Evolutionary conservation across 1,284 basidiomycete genomes (phyloP).

Genomic region (Cyathus olla): DNA sequence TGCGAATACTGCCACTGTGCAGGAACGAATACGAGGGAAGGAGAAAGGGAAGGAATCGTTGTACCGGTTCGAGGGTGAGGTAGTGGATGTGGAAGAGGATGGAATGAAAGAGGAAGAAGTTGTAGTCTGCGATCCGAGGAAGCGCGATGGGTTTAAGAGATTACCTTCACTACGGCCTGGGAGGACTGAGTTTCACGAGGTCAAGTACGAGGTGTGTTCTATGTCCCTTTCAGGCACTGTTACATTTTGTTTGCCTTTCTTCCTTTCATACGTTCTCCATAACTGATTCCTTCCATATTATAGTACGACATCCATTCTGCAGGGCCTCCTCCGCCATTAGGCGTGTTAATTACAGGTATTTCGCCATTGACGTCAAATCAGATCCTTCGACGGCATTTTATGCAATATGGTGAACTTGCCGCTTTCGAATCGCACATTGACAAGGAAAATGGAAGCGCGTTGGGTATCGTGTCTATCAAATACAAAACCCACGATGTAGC

Average conservation of each 20-base stretch:
- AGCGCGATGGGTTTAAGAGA: slow-evolving; percentile 50
- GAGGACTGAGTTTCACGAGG: slow-evolving; percentile 58
- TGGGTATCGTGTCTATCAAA: slow-evolving; percentile 87
- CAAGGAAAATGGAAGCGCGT: slow-evolving; percentile 80
- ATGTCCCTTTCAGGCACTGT: slow-evolving; percentile 3
- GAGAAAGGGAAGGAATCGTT: slow-evolving; percentile 72
- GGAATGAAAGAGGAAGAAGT: slow-evolving; percentile 50
- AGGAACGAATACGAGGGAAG: slow-evolving; percentile 68
- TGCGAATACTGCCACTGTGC: slow-evolving; percentile 41
- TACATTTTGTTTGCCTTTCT: slow-evolving; percentile 7
- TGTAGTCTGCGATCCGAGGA: slow-evolving; percentile 68
- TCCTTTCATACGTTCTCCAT: slow-evolving; percentile 21
- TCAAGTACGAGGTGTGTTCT: slow-evolving; percentile 72
- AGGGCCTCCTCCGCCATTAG: slow-evolving; percentile 81
- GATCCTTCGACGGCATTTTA: slow-evolving; percentile 78
- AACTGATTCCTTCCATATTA: slow-evolving; percentile 1
- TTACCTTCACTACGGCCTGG: slow-evolving; percentile 41
- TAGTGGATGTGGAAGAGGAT: slow-evolving; percentile 49
- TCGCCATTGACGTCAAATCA: slow-evolving; percentile 78
- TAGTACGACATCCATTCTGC: slow-evolving; percentile 85
- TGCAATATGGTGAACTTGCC: slow-evolving; percentile 73
- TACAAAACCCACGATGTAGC: slow-evolving; percentile 74
- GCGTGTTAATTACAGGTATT: slow-evolving; percentile 82
- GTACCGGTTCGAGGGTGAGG: slow-evolving; percentile 66
- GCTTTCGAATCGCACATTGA: slow-evolving; percentile 88